Evolutionary conservation across 2,329 filamentous ascomycete species (phyloP).

Genomic region (Fusarium nanum): DNA sequence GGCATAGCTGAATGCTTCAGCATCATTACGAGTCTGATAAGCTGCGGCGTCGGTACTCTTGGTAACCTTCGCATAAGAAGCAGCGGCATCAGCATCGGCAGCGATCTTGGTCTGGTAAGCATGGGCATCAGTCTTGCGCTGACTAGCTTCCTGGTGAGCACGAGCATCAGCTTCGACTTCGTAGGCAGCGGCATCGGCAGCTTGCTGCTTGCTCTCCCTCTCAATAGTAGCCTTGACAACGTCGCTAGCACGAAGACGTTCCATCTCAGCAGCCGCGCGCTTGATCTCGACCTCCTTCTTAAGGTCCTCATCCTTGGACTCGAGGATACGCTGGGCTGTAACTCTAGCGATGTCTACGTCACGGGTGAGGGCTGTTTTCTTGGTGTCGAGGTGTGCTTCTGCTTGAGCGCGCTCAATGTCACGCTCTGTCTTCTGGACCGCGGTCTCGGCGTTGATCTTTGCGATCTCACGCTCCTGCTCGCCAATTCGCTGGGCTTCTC

Average conservation of each 20-base stretch:
- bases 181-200: slow-evolving; percentile 74
- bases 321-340: slow-evolving; percentile 76
- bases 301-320: slow-evolving; percentile 82
- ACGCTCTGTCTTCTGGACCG: slow-evolving; percentile 84
- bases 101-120: slow-evolving; percentile 63
- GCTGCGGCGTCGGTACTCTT: slow-evolving; percentile 64
- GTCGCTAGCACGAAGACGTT: slow-evolving; percentile 79
- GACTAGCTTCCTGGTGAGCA: slow-evolving; percentile 64
- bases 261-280: slow-evolving; percentile 82
- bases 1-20: slow-evolving; percentile 55
- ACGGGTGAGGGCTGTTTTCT: slow-evolving; percentile 77
- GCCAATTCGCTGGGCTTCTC: slow-evolving; percentile 81
- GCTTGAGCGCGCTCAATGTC: slow-evolving; percentile 84
- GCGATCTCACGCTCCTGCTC: slow-evolving; percentile 87
- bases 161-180: slow-evolving; percentile 71
- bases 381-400: slow-evolving; percentile 79
- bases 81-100: slow-evolving; percentile 55
- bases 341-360: slow-evolving; percentile 83
- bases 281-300: slow-evolving; percentile 82
- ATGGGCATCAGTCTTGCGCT: slow-evolving; percentile 64
- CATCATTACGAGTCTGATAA: slow-evolving; percentile 62
- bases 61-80: slow-evolving; percentile 63
- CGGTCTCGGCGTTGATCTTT: slow-evolving; percentile 88
- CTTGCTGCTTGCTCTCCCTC: slow-evolving; percentile 75
- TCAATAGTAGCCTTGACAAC: slow-evolving; percentile 81